Evolutionary conservation across 768 basidiomycete species (phyloP).

Genomic region (Gloeophyllum trabeum): DNA sequence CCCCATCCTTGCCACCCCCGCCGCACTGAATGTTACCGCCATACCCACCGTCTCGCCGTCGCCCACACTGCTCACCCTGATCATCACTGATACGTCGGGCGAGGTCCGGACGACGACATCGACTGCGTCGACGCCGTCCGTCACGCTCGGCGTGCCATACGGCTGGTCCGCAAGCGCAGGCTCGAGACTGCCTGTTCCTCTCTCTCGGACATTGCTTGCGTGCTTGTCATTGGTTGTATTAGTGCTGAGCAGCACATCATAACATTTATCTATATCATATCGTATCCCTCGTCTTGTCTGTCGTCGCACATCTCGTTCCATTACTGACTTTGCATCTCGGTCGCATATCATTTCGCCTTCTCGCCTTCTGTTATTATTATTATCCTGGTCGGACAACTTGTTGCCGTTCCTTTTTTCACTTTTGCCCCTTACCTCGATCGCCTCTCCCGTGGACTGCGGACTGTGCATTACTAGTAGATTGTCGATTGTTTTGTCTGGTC

Average conservation of each 20-base stretch:
- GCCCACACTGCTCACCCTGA: slow-evolving; percentile 41
- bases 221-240: too few species aligned
- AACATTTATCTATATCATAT: too few species aligned
- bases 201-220: too few species aligned
- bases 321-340: background rate
- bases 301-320: slow-evolving; percentile 4
- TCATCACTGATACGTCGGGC: slow-evolving; percentile 46
- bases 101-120: slow-evolving; percentile 41
- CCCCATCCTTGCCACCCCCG: slow-evolving; percentile 34
- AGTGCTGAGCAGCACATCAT: too few species aligned
- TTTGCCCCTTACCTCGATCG: too few species aligned
- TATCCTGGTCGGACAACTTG: too few species aligned
- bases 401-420: too few species aligned
- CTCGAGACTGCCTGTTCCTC: too few species aligned
- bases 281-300: slow-evolving; percentile 5
- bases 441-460: too few species aligned
- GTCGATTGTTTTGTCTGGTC: background rate
- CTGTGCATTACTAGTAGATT: too few species aligned
- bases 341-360: slow-evolving; percentile 2
- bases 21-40: slow-evolving; percentile 33
- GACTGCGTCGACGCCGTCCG: slow-evolving; percentile 29
- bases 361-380: slow-evolving; percentile 1
- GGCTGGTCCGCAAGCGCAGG: slow-evolving; percentile 33
- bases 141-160: slow-evolving; percentile 55
- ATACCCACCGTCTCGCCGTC: slow-evolving; percentile 45